These are phyloP conservation scores for Talaromyces amestolkiae DNA, from an alignment of 2,329 filamentous ascomycete species.

Conservation along the genomic window DNA sequence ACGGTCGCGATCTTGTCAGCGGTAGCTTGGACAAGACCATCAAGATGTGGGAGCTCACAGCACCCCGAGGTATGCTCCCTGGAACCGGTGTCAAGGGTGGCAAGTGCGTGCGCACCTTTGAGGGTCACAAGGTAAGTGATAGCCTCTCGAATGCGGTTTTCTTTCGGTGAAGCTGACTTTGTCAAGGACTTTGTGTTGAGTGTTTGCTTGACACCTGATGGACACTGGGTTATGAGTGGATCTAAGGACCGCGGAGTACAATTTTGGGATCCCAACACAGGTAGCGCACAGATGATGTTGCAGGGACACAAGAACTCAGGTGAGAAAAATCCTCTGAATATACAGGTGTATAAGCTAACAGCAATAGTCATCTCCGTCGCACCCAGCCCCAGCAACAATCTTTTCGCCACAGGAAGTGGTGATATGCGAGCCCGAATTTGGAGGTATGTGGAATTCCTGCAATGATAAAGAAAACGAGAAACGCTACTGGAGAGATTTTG, in stretches of 20 bases:
- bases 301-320: slow-evolving; percentile 97
- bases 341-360: slow-evolving; percentile 20
- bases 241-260: slow-evolving; percentile 97
- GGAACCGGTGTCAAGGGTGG: slow-evolving; percentile 74
- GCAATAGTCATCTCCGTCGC: slow-evolving; percentile 84
- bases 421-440: slow-evolving; percentile 98
- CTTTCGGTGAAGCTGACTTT: slow-evolving; percentile 22
- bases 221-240: slow-evolving; percentile 92
- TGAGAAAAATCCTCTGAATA: slow-evolving; percentile 37
- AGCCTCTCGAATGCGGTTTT: not conserved
- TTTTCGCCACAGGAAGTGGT: slow-evolving; percentile 94
- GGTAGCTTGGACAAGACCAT: slow-evolving; percentile 97
- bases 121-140: slow-evolving; percentile 78
- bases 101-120: slow-evolving; percentile 94
- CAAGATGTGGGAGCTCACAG: slow-evolving; percentile 95
- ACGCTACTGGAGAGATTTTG: slow-evolving; percentile 16
- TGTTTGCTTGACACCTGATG: slow-evolving; percentile 90
- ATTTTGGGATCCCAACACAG: slow-evolving; percentile 96
- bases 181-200: slow-evolving; percentile 88
- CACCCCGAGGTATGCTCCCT: slow-evolving; percentile 64
- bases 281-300: slow-evolving; percentile 93
- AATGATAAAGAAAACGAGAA: slow-evolving; percentile 18
- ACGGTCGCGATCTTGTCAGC: slow-evolving; percentile 86
- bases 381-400: slow-evolving; percentile 79
- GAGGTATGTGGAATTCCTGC: slow-evolving; percentile 56